These are phyloP conservation scores for Cladobotryum mycophilum DNA, from an alignment of 2,329 filamentous ascomycete genomes.

Conservation along the genomic window DNA sequence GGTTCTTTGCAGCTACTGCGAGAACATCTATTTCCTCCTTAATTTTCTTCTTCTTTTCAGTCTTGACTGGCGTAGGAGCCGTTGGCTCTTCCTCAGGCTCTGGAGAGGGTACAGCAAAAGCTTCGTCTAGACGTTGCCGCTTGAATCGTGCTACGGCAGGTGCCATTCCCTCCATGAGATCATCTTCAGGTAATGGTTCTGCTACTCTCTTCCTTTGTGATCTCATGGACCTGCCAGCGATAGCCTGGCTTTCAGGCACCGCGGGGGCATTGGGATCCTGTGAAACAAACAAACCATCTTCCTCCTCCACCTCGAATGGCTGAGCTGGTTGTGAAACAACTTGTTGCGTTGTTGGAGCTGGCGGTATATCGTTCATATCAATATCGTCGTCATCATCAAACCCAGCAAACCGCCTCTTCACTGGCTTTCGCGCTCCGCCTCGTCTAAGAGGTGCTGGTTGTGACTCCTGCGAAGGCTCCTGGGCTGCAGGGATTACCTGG, in stretches of 20 bases:
- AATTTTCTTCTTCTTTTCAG: conserved; percentile 38
- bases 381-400: conserved; percentile 52
- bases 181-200: conserved; percentile 38
- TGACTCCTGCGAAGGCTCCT: conserved; percentile 17
- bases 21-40: conserved; percentile 63
- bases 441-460: conserved; percentile 18
- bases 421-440: conserved; percentile 29
- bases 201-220: conserved; percentile 42
- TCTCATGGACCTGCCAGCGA: conserved; percentile 12
- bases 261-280: conserved; percentile 33
- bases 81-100: conserved; percentile 18
- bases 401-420: conserved; percentile 61
- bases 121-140: conserved; percentile 60
- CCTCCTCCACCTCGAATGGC: conserved; percentile 21
- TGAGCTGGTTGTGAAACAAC: conserved; percentile 5
- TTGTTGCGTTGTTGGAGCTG: conserved; percentile 5
- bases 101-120: conserved; percentile 29
- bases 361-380: conserved; percentile 23
- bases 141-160: conserved; percentile 75
- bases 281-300: conserved; percentile 51
- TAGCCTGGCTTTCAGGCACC: conserved; percentile 15
- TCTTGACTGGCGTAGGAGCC: conserved; percentile 8
- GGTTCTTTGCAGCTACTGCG: conserved; percentile 54
- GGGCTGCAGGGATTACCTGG: conserved; percentile 9
- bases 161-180: conserved; percentile 65